Evolutionary conservation across 2,329 filamentous ascomycete species (phyloP).

Genomic region (Madurella mycetomatis): DNA sequence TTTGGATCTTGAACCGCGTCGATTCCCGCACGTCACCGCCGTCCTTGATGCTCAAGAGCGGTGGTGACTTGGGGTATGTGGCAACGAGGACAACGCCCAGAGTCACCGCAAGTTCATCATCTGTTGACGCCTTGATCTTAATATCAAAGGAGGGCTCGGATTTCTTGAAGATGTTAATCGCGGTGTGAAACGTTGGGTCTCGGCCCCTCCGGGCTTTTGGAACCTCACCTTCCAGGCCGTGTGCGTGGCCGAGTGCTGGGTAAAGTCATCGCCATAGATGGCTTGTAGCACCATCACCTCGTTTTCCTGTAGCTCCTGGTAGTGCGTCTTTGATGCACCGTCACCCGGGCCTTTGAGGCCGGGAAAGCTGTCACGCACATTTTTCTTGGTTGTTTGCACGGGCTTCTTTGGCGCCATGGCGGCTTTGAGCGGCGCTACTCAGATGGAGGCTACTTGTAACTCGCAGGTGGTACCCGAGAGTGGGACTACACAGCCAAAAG

Average conservation of each 20-base stretch:
- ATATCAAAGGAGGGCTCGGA: slow-evolving; percentile 80
- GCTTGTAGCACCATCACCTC: slow-evolving; percentile 81
- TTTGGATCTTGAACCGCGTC: slow-evolving; percentile 66
- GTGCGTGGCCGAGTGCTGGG: slow-evolving; percentile 64
- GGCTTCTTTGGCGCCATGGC: slow-evolving; percentile 52
- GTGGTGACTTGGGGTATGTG: slow-evolving; percentile 83
- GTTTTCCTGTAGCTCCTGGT: slow-evolving; percentile 80
- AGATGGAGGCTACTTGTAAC: slow-evolving; percentile 1
- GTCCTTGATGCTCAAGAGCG: slow-evolving; percentile 65
- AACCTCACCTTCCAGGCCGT: slow-evolving; percentile 76
- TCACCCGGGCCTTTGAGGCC: slow-evolving; percentile 44
- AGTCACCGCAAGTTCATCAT: slow-evolving; percentile 65
- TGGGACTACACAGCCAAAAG: slow-evolving; percentile 47
- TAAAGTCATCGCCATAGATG: slow-evolving; percentile 86
- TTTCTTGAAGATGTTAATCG: slow-evolving; percentile 43
- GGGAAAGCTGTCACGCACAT: slow-evolving; percentile 46
- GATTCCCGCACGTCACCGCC: slow-evolving; percentile 62
- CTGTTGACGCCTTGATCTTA: slow-evolving; percentile 66
- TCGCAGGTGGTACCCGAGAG: slow-evolving; percentile 15
- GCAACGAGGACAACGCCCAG: slow-evolving; percentile 79
- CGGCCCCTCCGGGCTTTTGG: slow-evolving; percentile 1
- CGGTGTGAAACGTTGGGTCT: slow-evolving; percentile 1
- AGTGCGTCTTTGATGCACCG: slow-evolving; percentile 51
- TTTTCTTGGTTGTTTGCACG: slow-evolving; percentile 37
- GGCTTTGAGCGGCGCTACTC: slow-evolving; percentile 1